These are phyloP conservation scores for Trichoderma sp. DNA, from an alignment of 2,329 filamentous ascomycete species.

Conservation along the genomic window DNA sequence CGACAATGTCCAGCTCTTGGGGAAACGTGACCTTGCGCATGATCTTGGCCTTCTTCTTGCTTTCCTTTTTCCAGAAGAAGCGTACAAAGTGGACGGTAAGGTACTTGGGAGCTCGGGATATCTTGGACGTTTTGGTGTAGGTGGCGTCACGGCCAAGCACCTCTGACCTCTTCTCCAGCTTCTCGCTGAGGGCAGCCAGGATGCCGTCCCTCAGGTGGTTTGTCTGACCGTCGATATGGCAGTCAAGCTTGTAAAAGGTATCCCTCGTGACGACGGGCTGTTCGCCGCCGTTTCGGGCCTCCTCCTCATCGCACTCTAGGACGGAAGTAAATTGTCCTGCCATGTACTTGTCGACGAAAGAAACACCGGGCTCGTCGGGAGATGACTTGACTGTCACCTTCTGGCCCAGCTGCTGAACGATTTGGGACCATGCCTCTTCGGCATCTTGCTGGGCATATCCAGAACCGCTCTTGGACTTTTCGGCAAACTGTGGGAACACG, in stretches of 20 bases:
- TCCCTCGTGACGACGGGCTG: constrained; percentile 69
- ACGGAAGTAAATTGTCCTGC: constrained; percentile 76
- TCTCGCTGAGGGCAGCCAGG: constrained; percentile 76
- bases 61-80: constrained; percentile 96
- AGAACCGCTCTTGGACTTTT: constrained; percentile 77
- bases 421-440: constrained; percentile 97
- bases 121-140: constrained; percentile 90
- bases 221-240: constrained; percentile 84
- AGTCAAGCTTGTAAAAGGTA: constrained; percentile 88
- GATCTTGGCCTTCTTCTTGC: constrained; percentile 98
- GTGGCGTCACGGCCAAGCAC: constrained; percentile 74
- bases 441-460: constrained; percentile 98
- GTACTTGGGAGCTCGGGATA: constrained; percentile 89
- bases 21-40: constrained; percentile 99
- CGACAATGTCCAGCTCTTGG: constrained; percentile 85
- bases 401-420: constrained; percentile 78
- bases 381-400: constrained; percentile 69
- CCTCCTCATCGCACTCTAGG: constrained; percentile 81
- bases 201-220: constrained; percentile 94
- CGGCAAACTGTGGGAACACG: constrained; percentile 89
- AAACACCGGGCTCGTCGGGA: constrained; percentile 54
- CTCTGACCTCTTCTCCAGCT: constrained; percentile 86
- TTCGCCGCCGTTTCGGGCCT: constrained; percentile 74
- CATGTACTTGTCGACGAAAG: constrained; percentile 91
- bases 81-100: constrained; percentile 96